Evolutionary conservation across 371 early-diverging fungal species (phyloP).

Genomic region (Mucor mucedo): DNA sequence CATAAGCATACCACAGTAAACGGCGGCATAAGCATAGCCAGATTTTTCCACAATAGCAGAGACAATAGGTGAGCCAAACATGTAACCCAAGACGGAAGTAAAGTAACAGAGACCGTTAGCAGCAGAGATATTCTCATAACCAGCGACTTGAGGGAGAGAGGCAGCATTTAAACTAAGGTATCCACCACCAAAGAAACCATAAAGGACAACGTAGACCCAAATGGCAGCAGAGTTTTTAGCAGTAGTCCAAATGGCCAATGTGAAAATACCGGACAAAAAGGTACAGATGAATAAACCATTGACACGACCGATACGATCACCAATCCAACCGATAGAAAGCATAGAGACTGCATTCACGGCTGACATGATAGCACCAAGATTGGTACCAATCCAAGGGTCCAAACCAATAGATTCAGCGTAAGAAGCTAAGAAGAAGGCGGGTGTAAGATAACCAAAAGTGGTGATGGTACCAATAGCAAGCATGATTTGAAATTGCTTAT

Average conservation of each 20-base stretch:
- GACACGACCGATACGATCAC: constrained; percentile 63
- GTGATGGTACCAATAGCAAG: constrained; percentile 33
- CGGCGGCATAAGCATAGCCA: constrained; percentile 34
- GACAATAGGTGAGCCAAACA: constrained; percentile 61
- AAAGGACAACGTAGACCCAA: constrained; percentile 49
- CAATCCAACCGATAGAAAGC: constrained; percentile 47
- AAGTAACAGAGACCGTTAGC: constrained; percentile 56
- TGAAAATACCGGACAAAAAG: constrained; percentile 48
- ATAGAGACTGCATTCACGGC: constrained; percentile 54
- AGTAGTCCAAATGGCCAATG: constrained; percentile 45
- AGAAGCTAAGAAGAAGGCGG: constrained; percentile 11
- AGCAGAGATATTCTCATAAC: constrained; percentile 48
- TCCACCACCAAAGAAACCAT: constrained; percentile 64
- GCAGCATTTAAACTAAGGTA: constrained; percentile 58
- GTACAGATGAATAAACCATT: constrained; percentile 59
- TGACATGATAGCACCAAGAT: constrained; percentile 54
- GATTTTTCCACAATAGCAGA: constrained; percentile 41
- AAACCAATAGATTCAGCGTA: constrained; percentile 41
- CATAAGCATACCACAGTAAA: constrained; percentile 35
- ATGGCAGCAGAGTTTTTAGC: constrained; percentile 45
- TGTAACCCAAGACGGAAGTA: constrained; percentile 54
- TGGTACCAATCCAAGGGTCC: constrained; percentile 44
- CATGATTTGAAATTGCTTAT: constrained; percentile 27
- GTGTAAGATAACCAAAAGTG: constrained; percentile 31
- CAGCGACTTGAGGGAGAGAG: constrained; percentile 55